Base-by-base conservation (phyloP, 352 stramenopile species). In the Phytophthora pluvialis region DNA sequence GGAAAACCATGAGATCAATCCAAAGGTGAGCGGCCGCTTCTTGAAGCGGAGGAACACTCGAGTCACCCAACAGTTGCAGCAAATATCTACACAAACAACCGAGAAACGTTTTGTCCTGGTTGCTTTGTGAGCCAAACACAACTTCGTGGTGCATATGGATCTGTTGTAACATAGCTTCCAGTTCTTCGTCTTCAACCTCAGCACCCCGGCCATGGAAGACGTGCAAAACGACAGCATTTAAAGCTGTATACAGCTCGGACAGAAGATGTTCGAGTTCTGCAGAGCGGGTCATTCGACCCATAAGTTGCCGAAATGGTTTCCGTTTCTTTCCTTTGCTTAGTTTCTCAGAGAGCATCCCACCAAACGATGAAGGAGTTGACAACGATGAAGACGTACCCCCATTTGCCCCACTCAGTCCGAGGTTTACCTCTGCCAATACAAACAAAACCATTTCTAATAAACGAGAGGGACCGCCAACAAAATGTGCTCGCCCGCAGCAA, bases 1-100 rank as follows among this genome's bases (percentile, higher is more conserved):
- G 84, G n/a, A 86, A 83, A 28, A 77, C 58, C 61, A 91, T 81
- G 18, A 93, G 49, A 63, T 93, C 84, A 28, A 88, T 81, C 84
- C 81, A 93, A 8, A 93, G 40, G 11, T 83, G 74, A 1, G 69
- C 67, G 16, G 84, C 76, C 8, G 73, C 68, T 51, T 91, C 72
- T 61, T 87, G 81, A 28, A 93, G 65, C 3, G 38, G 18, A 7
- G 12, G 44, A 9, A 53, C 48, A n/a, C 72, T 82, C 9, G 68
- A 40, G 21, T 81, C 69, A 25, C 40, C 47, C 26, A 93, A 16
- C 3, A 90, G 53, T 31, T 91, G 84, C 35, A 93, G 60, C 28
- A 93, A 50, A 53, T 82, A 81, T 25, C 84, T 66, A 32, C 84
- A 88, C 15, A 93, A 52, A 42, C 84, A 93, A 12, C 82, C 61